These are phyloP conservation scores for Trichoderma gracile DNA, from an alignment of 2,329 filamentous ascomycete genomes.

Conservation along the genomic window DNA sequence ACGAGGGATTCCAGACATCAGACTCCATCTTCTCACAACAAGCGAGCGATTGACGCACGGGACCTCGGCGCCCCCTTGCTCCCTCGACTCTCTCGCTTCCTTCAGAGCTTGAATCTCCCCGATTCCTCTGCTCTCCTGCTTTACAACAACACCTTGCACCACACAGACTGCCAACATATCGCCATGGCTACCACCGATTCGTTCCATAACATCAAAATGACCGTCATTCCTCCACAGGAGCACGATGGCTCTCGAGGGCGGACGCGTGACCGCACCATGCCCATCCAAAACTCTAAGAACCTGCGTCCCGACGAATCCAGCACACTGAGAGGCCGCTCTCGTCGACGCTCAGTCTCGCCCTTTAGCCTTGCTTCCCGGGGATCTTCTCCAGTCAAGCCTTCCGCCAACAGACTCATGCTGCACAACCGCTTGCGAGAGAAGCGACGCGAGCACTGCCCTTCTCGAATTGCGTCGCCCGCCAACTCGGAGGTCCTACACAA, in stretches of 20 bases:
- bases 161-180: background rate
- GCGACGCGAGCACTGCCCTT: conserved; percentile 49
- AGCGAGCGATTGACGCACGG: conserved; percentile 11
- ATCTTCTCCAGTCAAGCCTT: conserved; percentile 42
- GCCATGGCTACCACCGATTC: conserved; percentile 27
- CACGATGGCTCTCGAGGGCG: conserved; percentile 41
- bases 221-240: conserved; percentile 32
- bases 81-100: conserved; percentile 3
- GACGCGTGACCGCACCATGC: conserved; percentile 44
- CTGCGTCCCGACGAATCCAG: conserved; percentile 45
- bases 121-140: background rate
- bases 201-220: conserved; percentile 32
- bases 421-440: conserved; percentile 44
- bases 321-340: conserved; percentile 46
- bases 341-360: conserved; percentile 44
- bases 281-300: conserved; percentile 38
- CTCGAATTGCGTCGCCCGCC: conserved; percentile 41
- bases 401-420: conserved; percentile 45
- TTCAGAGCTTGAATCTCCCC: conserved; percentile 12
- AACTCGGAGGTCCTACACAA: conserved; percentile 38
- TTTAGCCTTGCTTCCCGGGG: conserved; percentile 37
- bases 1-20: conserved; percentile 2
- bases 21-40: conserved; percentile 7
- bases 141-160: background rate
- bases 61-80: conserved; percentile 14